phyloP scores from a whole-genome alignment of 1,139 yeast genomes.

The Citeromyces hawaiiensis region DNA sequence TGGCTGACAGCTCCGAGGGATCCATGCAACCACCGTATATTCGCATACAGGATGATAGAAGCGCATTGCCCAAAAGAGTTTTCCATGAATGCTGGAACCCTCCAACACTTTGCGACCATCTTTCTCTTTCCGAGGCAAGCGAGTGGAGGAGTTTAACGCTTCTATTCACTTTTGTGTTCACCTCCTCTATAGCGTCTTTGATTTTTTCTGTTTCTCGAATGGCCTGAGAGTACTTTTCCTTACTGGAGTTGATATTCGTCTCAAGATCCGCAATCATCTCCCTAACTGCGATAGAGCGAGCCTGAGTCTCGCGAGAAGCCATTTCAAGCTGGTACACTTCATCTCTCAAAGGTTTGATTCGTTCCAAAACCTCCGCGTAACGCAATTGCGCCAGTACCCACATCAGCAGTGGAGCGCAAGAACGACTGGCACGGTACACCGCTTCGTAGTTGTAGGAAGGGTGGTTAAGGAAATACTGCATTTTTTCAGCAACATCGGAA shows the following conservation, averaged over 20 bases:
- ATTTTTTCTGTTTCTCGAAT: conserved; percentile 72
- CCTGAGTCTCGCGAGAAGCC: conserved; percentile 47
- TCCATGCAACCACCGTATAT: conserved; percentile 53
- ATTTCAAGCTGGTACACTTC: conserved; percentile 52
- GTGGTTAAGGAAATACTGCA: conserved; percentile 53
- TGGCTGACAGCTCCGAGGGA: conserved; percentile 29
- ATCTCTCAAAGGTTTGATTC: conserved; percentile 59
- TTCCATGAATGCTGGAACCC: conserved; percentile 34
- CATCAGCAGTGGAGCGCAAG: conserved; percentile 83
- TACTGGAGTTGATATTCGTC: conserved; percentile 52
- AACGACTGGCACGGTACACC: conserved; percentile 84
- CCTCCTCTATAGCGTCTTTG: conserved; percentile 54
- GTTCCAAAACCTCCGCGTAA: conserved; percentile 56
- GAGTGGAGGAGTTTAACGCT: conserved; percentile 52
- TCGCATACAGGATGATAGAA: conserved; percentile 48
- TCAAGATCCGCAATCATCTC: conserved; percentile 74
- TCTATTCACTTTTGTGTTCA: conserved; percentile 47
- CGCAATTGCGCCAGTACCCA: conserved; percentile 86
- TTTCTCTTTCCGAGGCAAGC: conserved; percentile 51
- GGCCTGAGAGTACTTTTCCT: conserved; percentile 52
- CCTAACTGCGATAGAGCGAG: conserved; percentile 62
- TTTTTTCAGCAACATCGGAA: conserved; percentile 31
- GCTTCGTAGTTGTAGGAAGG: conserved; percentile 59
- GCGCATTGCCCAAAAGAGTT: conserved; percentile 47
- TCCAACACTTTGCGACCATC: conserved; percentile 57